Base-by-base conservation (phyloP, 2,329 filamentous ascomycete genomes). In the Fusarium heterosporum region DNA sequence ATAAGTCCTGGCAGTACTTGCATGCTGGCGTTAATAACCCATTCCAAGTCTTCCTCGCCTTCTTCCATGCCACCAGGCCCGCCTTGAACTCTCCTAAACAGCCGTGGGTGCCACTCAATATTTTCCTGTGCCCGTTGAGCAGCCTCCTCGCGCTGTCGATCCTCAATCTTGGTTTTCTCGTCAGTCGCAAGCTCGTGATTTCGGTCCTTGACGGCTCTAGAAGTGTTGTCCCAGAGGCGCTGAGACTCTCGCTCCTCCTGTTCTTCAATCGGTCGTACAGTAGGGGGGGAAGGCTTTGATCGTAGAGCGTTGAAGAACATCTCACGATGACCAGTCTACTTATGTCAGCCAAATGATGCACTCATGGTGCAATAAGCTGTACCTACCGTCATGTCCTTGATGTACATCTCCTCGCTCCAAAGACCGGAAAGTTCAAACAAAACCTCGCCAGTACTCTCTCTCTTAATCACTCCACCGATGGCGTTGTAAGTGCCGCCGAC, bases 401-500 rank as follows among this genome's bases (percentile, higher is more conserved):
- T 91, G 70, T 86, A 90, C 95, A 99, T 99, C 77, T 98, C 93
- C 55, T 93, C 92, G 70, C 90, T 96, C 96, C 96, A 99, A 55
- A 95, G 82, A 2, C 96, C 96, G 2, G 92, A 96, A 8, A 99
- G 83, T 78, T 99, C 96, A 74, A 89, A 98, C n/a, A 97, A 83
- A 8, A 90, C 81, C 77, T 97, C 94, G 32, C 93, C 93, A 1
- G 92, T 94, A 75, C 90, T 89, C 68, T 94, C 93, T 70, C 94
- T 93, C 79, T 91, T 97, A 80, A 99, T 97, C 39, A 85, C 89
- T 10, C 96, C 96, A 10, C 93, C 93, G 73, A 99, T 97, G 36
- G 93, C 93, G 75, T 99, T 97, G 80, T 99, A 99, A 2, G 92
- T 96, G 9, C 96, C 96, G 51, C 93, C 90, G 68, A 99, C 95